Base-by-base conservation (phyloP, 768 basidiomycete genomes). In the Butyriboletus loyo region DNA sequence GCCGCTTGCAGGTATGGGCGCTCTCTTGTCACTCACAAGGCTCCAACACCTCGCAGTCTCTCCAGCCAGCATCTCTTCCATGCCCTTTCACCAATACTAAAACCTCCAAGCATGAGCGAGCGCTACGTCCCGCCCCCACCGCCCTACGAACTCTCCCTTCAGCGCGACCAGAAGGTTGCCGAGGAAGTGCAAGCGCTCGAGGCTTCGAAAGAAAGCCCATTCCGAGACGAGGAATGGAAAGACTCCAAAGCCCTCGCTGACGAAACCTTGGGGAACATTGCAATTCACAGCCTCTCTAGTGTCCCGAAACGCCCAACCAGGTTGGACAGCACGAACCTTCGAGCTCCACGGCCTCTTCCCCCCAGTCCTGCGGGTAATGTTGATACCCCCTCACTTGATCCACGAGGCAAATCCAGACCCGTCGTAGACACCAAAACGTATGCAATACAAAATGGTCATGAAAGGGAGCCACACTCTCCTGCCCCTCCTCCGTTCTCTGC, bases 151-250 rank as follows among this genome's bases (percentile, higher is more conserved):
- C 54, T 63, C 49, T 70, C 72, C 10, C 61, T 73, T 21, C 62
- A 70, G 37, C 80, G 77, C 42, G 82, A 86, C 63, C 77, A 71
- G 43, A 86, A 84, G 67, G 69, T 78, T 37, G 62, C 74, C 2
- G 67, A 69, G 43, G 42, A 55, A 21, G 21, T 46, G 2, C 63
- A 60, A 32, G 42, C 31, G 6, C 52, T 53, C 31, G 52, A 55
- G 31, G 25, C 49, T 13, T 46, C 57, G 21, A 63, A 62, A 19
- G 25, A 21, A 4, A 13, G 44, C 28, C 56, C 56, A 21, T 48
- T 59, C 24, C 50, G 30, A n/a, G 49, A 39, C 39, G 39, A 61
- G 15, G 64, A 67, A 15, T 42, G 52, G 46, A 58, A 54, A 8
- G 57, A 60, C 32, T 21, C 24, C 17, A 42, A 24, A 21, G 28